Evolutionary conservation across 352 stramenopile species (phyloP).

Genomic region (Saprolegnia diclina): DNA sequence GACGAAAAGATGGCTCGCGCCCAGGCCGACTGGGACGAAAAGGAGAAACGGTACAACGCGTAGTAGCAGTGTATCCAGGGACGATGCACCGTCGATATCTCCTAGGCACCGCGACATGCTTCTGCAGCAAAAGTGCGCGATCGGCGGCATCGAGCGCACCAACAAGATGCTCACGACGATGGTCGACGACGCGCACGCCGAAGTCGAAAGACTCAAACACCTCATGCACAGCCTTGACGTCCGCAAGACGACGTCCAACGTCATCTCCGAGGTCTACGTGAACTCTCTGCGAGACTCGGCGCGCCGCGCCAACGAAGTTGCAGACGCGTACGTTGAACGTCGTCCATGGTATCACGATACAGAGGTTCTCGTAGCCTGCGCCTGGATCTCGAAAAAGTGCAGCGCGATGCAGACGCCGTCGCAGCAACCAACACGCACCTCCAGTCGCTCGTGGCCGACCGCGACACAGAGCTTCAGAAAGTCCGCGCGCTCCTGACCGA

Average conservation of each 20-base stretch:
- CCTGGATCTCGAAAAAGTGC: constrained; percentile 1
- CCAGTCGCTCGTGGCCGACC: background rate
- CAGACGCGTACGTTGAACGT: constrained; percentile 10
- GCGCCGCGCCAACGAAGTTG: background rate
- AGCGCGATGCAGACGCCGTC: background rate
- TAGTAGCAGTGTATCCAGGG: background rate
- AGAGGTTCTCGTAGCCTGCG: no score
- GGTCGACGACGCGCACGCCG: background rate
- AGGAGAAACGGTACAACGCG: constrained; percentile 1
- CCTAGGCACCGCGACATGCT: constrained; percentile 3
- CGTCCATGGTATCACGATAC: no score
- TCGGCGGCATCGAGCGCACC: constrained; percentile 17
- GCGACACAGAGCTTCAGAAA: background rate
- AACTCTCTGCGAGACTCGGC: constrained; percentile 1
- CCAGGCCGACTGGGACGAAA: background rate
- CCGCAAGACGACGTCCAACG: background rate
- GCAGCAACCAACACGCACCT: background rate
- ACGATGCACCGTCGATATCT: background rate
- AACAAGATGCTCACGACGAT: background rate
- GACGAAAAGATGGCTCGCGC: constrained; percentile 15
- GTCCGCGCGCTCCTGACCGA: constrained; percentile 9
- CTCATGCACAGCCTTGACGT: background rate
- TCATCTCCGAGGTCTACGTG: constrained; percentile 21
- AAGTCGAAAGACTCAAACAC: constrained; percentile 7
- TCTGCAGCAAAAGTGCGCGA: constrained; percentile 11